Conservation (phyloP, 2,329 filamentous ascomycete genomes). For the Penicillium sp. region DNA sequence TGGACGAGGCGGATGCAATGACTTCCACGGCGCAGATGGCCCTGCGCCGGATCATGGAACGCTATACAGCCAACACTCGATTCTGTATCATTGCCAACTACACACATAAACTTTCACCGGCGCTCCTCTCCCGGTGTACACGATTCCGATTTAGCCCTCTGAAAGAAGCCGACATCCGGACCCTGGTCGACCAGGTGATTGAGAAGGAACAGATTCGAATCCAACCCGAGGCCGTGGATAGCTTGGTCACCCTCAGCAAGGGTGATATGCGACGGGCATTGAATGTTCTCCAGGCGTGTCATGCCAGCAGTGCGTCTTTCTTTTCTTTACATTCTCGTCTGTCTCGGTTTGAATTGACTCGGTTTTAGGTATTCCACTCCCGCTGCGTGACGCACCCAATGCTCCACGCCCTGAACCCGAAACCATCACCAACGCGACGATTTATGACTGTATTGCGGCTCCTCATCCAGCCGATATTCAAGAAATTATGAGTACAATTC, state of each 20-base stretch:
- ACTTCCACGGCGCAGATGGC: slow-evolving; percentile 99
- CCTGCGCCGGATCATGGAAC: slow-evolving; percentile 93
- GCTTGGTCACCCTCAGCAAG: slow-evolving; percentile 79
- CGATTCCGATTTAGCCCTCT: slow-evolving; percentile 91
- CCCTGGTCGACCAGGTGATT: slow-evolving; percentile 82
- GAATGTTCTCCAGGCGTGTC: slow-evolving; percentile 93
- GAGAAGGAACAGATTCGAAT: slow-evolving; percentile 82
- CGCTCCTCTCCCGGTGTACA: slow-evolving; percentile 86
- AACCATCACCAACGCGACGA: slow-evolving; percentile 81
- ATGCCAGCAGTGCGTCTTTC: slow-evolving; percentile 69
- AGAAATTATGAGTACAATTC: slow-evolving; percentile 74
- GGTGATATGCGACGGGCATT: slow-evolving; percentile 93
- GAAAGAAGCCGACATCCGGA: slow-evolving; percentile 78
- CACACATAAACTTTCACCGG: slow-evolving; percentile 92
- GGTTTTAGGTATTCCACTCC: slow-evolving; percentile 60
- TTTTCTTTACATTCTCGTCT: neutral
- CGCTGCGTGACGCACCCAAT: slow-evolving; percentile 55
- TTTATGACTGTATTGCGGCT: slow-evolving; percentile 95
- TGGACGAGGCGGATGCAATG: slow-evolving; percentile 99
- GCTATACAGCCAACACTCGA: slow-evolving; percentile 94
- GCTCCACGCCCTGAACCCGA: slow-evolving; percentile 61
- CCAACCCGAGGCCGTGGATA: slow-evolving; percentile 69
- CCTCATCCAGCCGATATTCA: slow-evolving; percentile 84
- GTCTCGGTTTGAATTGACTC: neutral
- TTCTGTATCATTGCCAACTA: slow-evolving; percentile 99